phyloP scores from a whole-genome alignment of 2,329 filamentous ascomycete genomes.

The Botrytis fragariae region DNA sequence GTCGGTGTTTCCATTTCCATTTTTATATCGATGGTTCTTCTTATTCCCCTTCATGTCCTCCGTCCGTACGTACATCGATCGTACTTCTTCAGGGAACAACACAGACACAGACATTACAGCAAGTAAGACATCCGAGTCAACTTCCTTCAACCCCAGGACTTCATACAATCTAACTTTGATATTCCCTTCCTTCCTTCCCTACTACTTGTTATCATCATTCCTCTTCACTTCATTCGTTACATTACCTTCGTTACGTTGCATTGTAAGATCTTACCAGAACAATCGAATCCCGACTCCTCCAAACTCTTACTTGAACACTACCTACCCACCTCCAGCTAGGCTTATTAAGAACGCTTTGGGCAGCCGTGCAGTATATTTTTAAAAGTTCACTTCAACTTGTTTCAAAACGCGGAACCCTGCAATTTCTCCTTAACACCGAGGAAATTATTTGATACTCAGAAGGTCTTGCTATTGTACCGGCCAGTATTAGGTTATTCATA shows the following conservation, averaged over 20 bases:
- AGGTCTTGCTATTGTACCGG: background rate
- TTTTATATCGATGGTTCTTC: background rate
- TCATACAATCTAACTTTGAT: background rate
- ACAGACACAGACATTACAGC: background rate
- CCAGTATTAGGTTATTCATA: constrained; percentile 24
- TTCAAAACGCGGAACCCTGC: constrained; percentile 18
- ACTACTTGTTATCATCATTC: background rate
- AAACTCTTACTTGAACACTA: background rate
- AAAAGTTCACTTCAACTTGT: constrained; percentile 12
- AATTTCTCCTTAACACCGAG: constrained; percentile 19
- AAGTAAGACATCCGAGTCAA: constrained; percentile 3
- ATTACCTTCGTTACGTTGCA: background rate
- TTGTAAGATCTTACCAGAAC: background rate
- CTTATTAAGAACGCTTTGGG: constrained; percentile 17
- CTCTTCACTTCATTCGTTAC: background rate
- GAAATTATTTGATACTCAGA: constrained; percentile 23
- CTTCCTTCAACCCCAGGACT: background rate
- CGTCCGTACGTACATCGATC: background rate
- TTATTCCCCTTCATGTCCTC: background rate
- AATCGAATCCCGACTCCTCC: background rate
- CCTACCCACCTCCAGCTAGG: background rate
- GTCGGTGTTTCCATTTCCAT: background rate
- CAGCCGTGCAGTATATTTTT: constrained; percentile 5
- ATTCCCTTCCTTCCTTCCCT: background rate
- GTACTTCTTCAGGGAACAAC: background rate